These are phyloP conservation scores for Clonostachys solani DNA, from an alignment of 2,329 filamentous ascomycete genomes.

Conservation along the genomic window DNA sequence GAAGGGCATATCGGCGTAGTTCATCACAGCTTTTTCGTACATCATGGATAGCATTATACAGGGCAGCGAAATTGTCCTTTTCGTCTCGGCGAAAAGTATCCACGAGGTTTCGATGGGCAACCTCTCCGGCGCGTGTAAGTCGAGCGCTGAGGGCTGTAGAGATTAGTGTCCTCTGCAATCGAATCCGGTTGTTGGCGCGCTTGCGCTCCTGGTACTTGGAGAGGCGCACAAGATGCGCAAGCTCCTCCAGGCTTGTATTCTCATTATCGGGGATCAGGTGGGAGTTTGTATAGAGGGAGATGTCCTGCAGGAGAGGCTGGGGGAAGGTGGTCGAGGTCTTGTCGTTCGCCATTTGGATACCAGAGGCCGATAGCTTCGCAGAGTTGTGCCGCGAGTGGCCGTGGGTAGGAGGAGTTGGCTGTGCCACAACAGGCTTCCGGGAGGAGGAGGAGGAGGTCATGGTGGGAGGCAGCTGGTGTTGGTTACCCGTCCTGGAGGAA, in stretches of 20 bases:
- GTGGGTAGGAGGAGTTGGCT: slow-evolving; percentile 25
- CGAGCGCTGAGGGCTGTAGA: slow-evolving; percentile 72
- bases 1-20: slow-evolving; percentile 63
- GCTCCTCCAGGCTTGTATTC: slow-evolving; percentile 68
- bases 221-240: slow-evolving; percentile 72
- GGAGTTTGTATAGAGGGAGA: slow-evolving; percentile 62
- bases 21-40: slow-evolving; percentile 74
- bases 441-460: slow-evolving; percentile 23
- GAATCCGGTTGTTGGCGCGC: slow-evolving; percentile 66
- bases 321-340: slow-evolving; percentile 38
- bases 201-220: slow-evolving; percentile 81
- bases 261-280: slow-evolving; percentile 38
- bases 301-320: slow-evolving; percentile 57
- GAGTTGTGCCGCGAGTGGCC: slow-evolving; percentile 18
- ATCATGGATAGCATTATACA: slow-evolving; percentile 77
- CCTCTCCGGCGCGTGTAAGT: slow-evolving; percentile 69
- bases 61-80: slow-evolving; percentile 68
- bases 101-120: slow-evolving; percentile 70
- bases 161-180: slow-evolving; percentile 70
- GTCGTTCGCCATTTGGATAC: slow-evolving; percentile 9
- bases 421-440: slow-evolving; percentile 46
- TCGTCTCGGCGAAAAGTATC: slow-evolving; percentile 77
- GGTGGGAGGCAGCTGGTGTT: slow-evolving; percentile 24
- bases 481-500: slow-evolving; percentile 31
- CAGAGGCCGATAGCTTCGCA: slow-evolving; percentile 4